phyloP scores from a whole-genome alignment of 345 rosid species.

The Bruguiera gymnorhiza region DNA sequence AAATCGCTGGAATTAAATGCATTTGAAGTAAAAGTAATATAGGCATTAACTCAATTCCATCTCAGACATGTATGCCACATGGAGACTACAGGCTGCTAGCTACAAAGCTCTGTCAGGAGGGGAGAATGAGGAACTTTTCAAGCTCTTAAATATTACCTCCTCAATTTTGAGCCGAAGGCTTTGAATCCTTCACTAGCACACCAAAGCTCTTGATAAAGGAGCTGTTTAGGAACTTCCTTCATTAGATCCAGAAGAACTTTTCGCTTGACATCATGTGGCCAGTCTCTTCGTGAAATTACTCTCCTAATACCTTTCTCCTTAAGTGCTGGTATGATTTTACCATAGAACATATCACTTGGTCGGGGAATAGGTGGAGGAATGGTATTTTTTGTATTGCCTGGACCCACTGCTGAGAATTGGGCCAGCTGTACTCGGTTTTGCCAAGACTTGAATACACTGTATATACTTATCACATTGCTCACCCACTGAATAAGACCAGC shows the following conservation, averaged over 20 bases:
- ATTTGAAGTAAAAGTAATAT: too few relatives aligned
- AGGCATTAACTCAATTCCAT: too few relatives aligned
- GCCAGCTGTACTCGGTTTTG: constrained; percentile 76
- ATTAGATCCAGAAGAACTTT: constrained; percentile 88
- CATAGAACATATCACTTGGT: constrained; percentile 97
- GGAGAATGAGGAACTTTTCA: not conserved
- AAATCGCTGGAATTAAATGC: too few relatives aligned
- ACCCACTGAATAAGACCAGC: constrained; percentile 98
- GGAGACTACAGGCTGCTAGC: not conserved
- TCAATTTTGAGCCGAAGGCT: constrained; percentile 77
- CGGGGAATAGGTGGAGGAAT: constrained; percentile 78
- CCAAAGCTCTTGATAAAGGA: constrained; percentile 90
- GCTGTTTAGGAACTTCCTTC: constrained; percentile 87
- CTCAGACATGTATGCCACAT: not conserved
- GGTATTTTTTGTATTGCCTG: constrained; percentile 48
- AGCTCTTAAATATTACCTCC: constrained; percentile 47
- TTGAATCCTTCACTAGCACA: constrained; percentile 95
- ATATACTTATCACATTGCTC: constrained; percentile 78
- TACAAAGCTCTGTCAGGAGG: constrained; percentile 2
- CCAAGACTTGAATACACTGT: constrained; percentile 84
- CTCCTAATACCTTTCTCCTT: constrained; percentile 92
- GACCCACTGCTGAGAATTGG: constrained; percentile 49
- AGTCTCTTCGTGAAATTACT: constrained; percentile 91
- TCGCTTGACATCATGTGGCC: constrained; percentile 97
- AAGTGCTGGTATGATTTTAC: constrained; percentile 94